Evolutionary conservation across 208 protist species (phyloP), one percentile per base, ranked within the genome.

Genomic region (Leishmania gerbilli): DNA sequence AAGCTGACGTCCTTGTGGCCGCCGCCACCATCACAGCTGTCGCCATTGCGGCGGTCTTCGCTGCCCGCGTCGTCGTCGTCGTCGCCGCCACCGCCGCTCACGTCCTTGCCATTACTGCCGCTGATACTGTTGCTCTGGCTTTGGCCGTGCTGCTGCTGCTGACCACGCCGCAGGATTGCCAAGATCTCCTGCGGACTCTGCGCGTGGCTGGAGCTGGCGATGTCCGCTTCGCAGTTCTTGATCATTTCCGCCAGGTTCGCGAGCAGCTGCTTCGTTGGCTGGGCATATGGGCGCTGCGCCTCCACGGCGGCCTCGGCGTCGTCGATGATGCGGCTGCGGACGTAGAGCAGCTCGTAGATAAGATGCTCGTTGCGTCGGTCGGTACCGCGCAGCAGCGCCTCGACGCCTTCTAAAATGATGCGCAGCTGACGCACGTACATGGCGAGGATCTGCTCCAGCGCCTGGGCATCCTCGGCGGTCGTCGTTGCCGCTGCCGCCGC

Each of bases 291-390:
- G 76, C 1, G 27, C 17, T 58, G 34, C 49, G 47, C 69, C 1
- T 13, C 49, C 58, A 68, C 81, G 9, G 81, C 81, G 1, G 76
- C 47, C 4, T 85, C 81, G 24, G 81, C 76, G 9, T 85, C 81
- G 68, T 85, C 81, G 72, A 89, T 82, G 45, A 96, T 55, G 19
- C 79, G 84, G 34, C 76, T 58, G 27, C 83, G 79, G 19, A 74
- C 42, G 81, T 97, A 96, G 19, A 97, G 84, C 31, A 97, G 75
- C 74, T 96, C 94, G 84, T 97, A 97, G 19, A 94, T 72, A 47
- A 97, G 89, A 9, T 80, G 76, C 45, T 95, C 89, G 83, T 97
- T 97, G 77, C 72, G 74, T 9, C 89, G 79, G 65, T 89, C 77
- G 21, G 82, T 71, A 7, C 86, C 90, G 27, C 88, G 88, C 40